phyloP scores from a whole-genome alignment of 805 yeast genomes.

The Maudiozyma serrabonitensis region DNA sequence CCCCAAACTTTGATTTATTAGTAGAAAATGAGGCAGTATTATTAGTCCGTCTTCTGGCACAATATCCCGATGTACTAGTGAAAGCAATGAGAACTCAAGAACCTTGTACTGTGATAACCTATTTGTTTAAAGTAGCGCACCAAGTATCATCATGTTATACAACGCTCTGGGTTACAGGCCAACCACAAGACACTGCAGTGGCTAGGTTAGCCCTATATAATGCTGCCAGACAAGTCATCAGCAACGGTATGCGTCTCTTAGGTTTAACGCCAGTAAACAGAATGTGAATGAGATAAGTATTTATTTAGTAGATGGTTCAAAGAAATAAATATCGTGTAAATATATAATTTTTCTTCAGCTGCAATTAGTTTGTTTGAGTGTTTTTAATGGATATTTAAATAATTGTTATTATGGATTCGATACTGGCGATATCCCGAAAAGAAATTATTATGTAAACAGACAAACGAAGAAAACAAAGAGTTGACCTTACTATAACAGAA shows the following conservation, averaged over 20 bases:
- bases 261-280: conserved; percentile 96
- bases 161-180: conserved; percentile 93
- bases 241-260: conserved; percentile 79
- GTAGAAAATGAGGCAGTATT: conserved; percentile 61
- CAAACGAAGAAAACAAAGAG: too few relatives aligned
- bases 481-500: too few relatives aligned
- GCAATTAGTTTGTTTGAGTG: too few relatives aligned
- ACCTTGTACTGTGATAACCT: conserved; percentile 89
- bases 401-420: too few relatives aligned
- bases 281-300: conserved; percentile 44
- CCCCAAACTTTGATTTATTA: conserved; percentile 50
- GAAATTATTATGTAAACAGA: too few relatives aligned
- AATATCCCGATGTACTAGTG: conserved; percentile 82
- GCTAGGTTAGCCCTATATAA: conserved; percentile 89
- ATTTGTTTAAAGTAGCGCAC: conserved; percentile 86
- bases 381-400: too few relatives aligned
- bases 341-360: too few relatives aligned
- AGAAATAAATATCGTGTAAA: too few relatives aligned
- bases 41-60: conserved; percentile 67
- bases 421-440: too few relatives aligned
- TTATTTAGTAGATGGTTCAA: too few relatives aligned
- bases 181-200: conserved; percentile 69
- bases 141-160: conserved; percentile 96
- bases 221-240: conserved; percentile 78
- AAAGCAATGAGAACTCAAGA: conserved; percentile 77